Conservation (phyloP, 345 rosid genomes). For the Camelina sativa region DNA sequence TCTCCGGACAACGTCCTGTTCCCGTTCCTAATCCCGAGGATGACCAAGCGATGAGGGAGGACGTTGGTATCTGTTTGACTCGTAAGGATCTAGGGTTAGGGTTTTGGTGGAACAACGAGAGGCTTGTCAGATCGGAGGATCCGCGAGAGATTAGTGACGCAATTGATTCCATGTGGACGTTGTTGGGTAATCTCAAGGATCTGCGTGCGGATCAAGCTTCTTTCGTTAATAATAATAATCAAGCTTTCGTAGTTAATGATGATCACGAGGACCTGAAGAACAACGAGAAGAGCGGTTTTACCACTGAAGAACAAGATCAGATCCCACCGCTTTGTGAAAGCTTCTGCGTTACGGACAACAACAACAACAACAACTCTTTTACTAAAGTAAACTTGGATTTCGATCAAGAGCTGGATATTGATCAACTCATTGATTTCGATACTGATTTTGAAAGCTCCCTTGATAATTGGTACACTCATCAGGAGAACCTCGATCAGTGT, state of each 20-base stretch:
- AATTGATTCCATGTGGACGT: background rate
- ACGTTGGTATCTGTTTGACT: background rate
- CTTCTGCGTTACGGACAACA: background rate
- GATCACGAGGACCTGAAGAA: background rate
- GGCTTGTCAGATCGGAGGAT: background rate
- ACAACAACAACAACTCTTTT: background rate
- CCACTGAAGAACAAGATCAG: background rate
- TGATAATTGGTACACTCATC: background rate
- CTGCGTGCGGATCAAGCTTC: background rate
- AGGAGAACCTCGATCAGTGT: background rate
- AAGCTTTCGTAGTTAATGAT: no score
- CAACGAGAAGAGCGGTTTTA: background rate
- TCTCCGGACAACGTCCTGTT: background rate
- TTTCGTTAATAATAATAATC: background rate
- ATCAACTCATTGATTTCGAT: constrained; percentile 4
- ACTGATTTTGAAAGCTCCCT: background rate
- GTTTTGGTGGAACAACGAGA: constrained; percentile 11
- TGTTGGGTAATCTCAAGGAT: background rate
- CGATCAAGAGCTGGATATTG: constrained; percentile 1
- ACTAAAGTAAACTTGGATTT: background rate
- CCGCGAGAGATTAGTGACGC: background rate
- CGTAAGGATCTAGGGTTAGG: constrained; percentile 18
- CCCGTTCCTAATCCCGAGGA: background rate
- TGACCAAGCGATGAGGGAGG: constrained; percentile 2
- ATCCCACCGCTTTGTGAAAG: background rate